Evolutionary conservation across 2,329 filamentous ascomycete genomes (phyloP).

Genomic region (Cytospora schulzeri): DNA sequence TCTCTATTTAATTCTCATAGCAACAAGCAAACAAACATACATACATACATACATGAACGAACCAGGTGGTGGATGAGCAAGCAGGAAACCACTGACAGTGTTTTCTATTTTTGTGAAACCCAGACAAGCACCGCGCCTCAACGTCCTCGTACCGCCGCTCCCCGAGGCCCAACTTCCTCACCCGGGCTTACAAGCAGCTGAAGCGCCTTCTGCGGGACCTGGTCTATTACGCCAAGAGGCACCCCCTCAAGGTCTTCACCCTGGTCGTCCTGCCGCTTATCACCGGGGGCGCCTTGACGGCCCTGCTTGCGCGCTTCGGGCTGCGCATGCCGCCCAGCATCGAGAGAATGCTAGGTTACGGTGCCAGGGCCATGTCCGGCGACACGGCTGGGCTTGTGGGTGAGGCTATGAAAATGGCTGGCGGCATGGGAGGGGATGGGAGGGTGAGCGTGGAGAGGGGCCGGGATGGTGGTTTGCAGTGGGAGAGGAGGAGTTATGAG

Average conservation of each 20-base stretch:
- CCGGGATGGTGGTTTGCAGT: conserved; percentile 39
- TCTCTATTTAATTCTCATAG: conserved; percentile 32
- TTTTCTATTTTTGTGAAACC: conserved; percentile 45
- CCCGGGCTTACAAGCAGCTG: conserved; percentile 72
- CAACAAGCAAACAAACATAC: background rate
- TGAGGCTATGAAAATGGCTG: conserved; percentile 58
- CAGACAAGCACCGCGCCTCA: conserved; percentile 27
- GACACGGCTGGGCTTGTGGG: conserved; percentile 50
- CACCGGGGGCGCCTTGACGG: conserved; percentile 78
- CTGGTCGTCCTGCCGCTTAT: conserved; percentile 85
- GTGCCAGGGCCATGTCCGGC: conserved; percentile 51
- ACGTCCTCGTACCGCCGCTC: conserved; percentile 76
- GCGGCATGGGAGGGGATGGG: conserved; percentile 34
- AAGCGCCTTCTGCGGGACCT: conserved; percentile 80
- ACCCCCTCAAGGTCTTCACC: conserved; percentile 86
- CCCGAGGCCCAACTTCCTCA: conserved; percentile 77
- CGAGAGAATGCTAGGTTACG: conserved; percentile 59
- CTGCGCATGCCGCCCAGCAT: conserved; percentile 70
- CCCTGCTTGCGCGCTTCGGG: conserved; percentile 77
- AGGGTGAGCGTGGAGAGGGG: conserved; percentile 39
- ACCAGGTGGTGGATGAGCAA: background rate
- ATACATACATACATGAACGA: conserved; percentile 4
- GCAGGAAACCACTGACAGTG: background rate
- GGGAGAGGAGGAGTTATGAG: conserved; percentile 43
- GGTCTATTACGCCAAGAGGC: conserved; percentile 75